Evolutionary conservation across 441 rosid species (phyloP).

Genomic region (Populus hybrid): DNA sequence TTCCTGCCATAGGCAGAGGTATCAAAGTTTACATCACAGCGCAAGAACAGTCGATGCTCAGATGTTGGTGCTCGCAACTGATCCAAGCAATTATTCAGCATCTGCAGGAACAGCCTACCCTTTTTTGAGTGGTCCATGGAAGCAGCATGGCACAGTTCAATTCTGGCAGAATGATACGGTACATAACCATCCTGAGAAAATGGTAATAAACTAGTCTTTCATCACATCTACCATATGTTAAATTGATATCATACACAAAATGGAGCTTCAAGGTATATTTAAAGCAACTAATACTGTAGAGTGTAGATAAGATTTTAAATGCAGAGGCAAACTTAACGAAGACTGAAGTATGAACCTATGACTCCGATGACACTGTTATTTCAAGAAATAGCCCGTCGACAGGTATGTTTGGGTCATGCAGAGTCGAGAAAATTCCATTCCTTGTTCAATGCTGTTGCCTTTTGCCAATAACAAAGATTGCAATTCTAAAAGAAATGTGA

Average conservation of each 20-base stretch:
- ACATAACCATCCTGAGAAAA: conserved; percentile 84
- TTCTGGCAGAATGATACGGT: conserved; percentile 95
- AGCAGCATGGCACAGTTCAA: conserved; percentile 73
- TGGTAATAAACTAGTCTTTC: background rate
- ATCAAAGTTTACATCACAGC: conserved; percentile 88
- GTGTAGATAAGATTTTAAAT: background rate
- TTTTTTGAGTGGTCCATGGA: conserved; percentile 71
- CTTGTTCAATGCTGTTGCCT: background rate
- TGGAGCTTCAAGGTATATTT: background rate
- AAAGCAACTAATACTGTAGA: background rate
- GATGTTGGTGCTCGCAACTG: conserved; percentile 78
- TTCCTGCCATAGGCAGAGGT: conserved; percentile 71
- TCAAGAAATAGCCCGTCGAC: background rate
- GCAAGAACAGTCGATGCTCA: conserved; percentile 71
- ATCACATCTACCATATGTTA: background rate
- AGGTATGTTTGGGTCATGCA: background rate
- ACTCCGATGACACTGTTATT: background rate
- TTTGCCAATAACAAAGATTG: background rate
- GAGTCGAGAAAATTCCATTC: background rate
- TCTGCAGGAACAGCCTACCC: conserved; percentile 75
- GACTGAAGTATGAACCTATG: background rate
- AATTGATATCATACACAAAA: background rate
- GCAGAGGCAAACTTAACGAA: background rate
- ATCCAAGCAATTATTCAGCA: conserved; percentile 86
- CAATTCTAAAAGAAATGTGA: background rate